Base-by-base conservation (phyloP, 202 grass and related monocot genomes). In the Brachypodium distachyon region DNA sequence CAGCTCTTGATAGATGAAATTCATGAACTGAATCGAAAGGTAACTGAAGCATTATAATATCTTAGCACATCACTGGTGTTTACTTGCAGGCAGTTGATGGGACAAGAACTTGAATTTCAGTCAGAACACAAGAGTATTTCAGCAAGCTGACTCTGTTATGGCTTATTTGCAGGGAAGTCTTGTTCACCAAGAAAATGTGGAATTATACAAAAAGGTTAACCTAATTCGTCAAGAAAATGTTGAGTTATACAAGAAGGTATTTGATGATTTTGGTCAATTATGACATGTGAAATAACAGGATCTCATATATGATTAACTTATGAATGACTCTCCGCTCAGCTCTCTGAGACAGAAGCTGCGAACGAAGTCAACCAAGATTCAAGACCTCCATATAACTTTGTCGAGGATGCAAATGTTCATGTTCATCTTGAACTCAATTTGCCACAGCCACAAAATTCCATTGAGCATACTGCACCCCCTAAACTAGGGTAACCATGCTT, bases 101-200 rank as follows among this genome's bases (percentile, higher is more conserved):
- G 94, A 46, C 88, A 92, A 88, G 86, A 97, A 39, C 85, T 97
- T 75, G n/a, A n/a, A n/a, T n/a, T n/a, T n/a, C n/a, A n/a, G n/a
- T n/a, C n/a, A n/a, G n/a, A n/a, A n/a, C n/a, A n/a, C n/a, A n/a
- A 73, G 60, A 67, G 26, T 25, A 44, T 67, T 67, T 63, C 34
- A 78, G 23, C 9, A 51, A 52, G 54, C 44, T 90, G 48, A 83
- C 25, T 75, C 31, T 27, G 18, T 52, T 53, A 58, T 81, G 58
- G 18, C 31, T 70, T 61, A 77, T 77, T 85, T 79, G 67, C 69
- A 97, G 93, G 85, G 69, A 77, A 90, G 67, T 41, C 63, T 87
- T 21, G 74, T 85, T 18, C 77, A 85, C 48, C 88, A 89, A 78
- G 90, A 97, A 48, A 93, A 89, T 62, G 81, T 85, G 61, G 88